phyloP scores from a whole-genome alignment of 352 stramenopile species.

The Phytophthora litchii region DNA sequence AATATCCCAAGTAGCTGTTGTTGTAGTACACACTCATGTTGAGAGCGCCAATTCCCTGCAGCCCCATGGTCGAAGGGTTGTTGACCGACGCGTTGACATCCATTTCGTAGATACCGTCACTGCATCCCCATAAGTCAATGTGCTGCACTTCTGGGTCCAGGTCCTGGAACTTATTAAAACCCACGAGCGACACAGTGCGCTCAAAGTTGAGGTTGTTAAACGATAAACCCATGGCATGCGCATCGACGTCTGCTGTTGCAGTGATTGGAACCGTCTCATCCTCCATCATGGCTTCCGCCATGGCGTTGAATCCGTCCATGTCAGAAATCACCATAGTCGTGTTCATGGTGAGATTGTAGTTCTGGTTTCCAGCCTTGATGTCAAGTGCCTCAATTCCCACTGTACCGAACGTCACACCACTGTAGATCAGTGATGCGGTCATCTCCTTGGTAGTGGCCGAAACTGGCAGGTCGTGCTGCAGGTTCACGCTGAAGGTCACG shows the following conservation, averaged over 20 bases:
- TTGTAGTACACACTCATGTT: conserved; percentile 76
- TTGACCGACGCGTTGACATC: conserved; percentile 63
- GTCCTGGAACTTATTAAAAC: conserved; percentile 55
- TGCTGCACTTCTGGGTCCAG: conserved; percentile 47
- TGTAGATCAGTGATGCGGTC: conserved; percentile 45
- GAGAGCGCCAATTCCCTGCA: conserved; percentile 60
- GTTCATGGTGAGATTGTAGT: conserved; percentile 59
- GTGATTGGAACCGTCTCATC: conserved; percentile 45
- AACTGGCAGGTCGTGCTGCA: conserved; percentile 47
- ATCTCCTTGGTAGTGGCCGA: conserved; percentile 51
- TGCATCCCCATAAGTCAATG: conserved; percentile 51
- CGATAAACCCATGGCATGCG: conserved; percentile 46
- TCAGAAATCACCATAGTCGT: conserved; percentile 46
- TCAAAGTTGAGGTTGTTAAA: conserved; percentile 58
- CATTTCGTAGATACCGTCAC: conserved; percentile 45
- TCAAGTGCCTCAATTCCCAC: conserved; percentile 49
- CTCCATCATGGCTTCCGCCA: conserved; percentile 47
- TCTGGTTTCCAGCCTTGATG: conserved; percentile 47
- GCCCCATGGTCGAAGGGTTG: conserved; percentile 50
- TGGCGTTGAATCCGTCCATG: conserved; percentile 46
- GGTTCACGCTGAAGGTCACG: conserved; percentile 58
- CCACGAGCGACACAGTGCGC: conserved; percentile 46
- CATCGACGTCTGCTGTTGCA: conserved; percentile 39
- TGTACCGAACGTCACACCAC: conserved; percentile 42
- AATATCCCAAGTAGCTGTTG: conserved; percentile 63